Conservation (phyloP, 495 filamentous ascomycete species). For the Xylaria acuta region DNA sequence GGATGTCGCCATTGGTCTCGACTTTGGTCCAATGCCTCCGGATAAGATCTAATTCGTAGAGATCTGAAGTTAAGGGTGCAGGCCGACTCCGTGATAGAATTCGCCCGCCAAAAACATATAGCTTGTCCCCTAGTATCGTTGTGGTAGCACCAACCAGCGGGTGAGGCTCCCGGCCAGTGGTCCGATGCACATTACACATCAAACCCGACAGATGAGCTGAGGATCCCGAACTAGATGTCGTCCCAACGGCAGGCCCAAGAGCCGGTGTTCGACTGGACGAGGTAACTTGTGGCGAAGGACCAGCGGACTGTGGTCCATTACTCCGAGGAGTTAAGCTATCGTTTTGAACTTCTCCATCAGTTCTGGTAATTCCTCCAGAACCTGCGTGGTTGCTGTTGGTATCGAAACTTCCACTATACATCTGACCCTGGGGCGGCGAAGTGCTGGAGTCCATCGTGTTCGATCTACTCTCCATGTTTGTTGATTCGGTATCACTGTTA, state of each 20-base stretch:
- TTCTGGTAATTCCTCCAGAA: slow-evolving; percentile 47
- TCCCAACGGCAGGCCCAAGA: slow-evolving; percentile 58
- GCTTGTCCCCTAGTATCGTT: slow-evolving; percentile 89
- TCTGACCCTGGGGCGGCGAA: slow-evolving; percentile 53
- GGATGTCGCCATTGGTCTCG: slow-evolving; percentile 82
- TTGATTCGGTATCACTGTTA: slow-evolving; percentile 32
- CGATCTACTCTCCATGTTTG: slow-evolving; percentile 50
- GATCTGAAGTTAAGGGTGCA: slow-evolving; percentile 77
- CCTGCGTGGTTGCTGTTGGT: slow-evolving; percentile 66
- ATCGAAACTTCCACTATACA: slow-evolving; percentile 44
- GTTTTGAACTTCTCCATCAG: slow-evolving; percentile 51
- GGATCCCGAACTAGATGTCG: slow-evolving; percentile 49
- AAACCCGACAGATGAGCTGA: slow-evolving; percentile 77
- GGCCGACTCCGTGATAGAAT: slow-evolving; percentile 82
- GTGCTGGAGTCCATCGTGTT: slow-evolving; percentile 67
- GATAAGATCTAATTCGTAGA: slow-evolving; percentile 93
- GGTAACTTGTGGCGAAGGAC: slow-evolving; percentile 48
- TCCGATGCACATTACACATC: slow-evolving; percentile 90
- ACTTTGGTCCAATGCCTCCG: slow-evolving; percentile 91
- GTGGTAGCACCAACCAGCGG: slow-evolving; percentile 94
- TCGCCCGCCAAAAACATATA: slow-evolving; percentile 95
- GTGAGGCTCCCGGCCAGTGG: slow-evolving; percentile 89
- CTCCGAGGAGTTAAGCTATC: slow-evolving; percentile 58
- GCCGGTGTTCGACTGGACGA: slow-evolving; percentile 46
- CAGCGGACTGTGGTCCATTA: slow-evolving; percentile 59